phyloP scores from a whole-genome alignment of 179 eudicot genomes.

The Beta lomatogona region DNA sequence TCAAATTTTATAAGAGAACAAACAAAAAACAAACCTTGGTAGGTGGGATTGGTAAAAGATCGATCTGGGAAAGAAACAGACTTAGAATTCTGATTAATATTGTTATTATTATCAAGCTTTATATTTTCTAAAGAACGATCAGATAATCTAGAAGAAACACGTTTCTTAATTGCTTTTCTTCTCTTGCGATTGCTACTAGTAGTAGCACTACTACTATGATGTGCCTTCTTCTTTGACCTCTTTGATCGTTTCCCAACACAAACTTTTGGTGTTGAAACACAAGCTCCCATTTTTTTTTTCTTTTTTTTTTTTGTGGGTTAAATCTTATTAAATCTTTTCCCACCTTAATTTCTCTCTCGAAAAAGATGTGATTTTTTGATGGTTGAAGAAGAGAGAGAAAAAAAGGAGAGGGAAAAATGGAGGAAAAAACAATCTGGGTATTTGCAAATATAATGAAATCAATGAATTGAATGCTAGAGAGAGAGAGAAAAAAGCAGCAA shows the following conservation, averaged over 20 bases:
- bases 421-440: slow-evolving; percentile 3
- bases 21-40: slow-evolving; percentile 40
- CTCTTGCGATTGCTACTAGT: slow-evolving; percentile 30
- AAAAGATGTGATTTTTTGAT: background rate
- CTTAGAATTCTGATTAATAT: background rate
- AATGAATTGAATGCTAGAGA: background rate
- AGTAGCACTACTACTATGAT: slow-evolving; percentile 18
- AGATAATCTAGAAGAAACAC: slow-evolving; percentile 47
- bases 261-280: slow-evolving; percentile 66
- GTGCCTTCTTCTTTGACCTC: slow-evolving; percentile 38
- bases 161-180: slow-evolving; percentile 34
- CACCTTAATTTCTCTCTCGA: background rate
- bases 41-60: slow-evolving; percentile 46
- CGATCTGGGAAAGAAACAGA: slow-evolving; percentile 38
- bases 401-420: background rate
- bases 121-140: slow-evolving; percentile 34
- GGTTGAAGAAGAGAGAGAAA: too few species aligned
- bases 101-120: slow-evolving; percentile 13
- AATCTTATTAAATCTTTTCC: background rate
- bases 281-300: slow-evolving; percentile 62
- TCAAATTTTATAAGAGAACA: background rate
- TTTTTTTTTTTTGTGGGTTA: background rate
- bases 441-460: background rate
- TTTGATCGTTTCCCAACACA: slow-evolving; percentile 49
- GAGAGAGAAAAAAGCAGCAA: background rate